phyloP scores from a whole-genome alignment of 176 grass and related monocot genomes.

The Zea luxurians region DNA sequence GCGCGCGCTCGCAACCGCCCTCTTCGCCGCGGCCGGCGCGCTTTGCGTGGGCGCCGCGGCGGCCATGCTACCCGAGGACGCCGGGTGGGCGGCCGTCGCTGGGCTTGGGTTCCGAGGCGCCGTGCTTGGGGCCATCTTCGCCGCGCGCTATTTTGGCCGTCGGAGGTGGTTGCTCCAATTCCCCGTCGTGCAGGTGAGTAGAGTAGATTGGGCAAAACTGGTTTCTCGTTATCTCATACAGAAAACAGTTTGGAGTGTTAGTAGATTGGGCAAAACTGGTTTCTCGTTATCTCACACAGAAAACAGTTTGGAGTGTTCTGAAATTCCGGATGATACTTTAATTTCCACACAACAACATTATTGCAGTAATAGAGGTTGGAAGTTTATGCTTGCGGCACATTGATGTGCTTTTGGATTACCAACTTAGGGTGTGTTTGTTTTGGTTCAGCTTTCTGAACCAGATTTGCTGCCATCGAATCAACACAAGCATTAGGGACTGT shows the following conservation, averaged over 20 bases:
- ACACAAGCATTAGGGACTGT: no score
- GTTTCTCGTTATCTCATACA: neutral
- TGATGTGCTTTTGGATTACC: neutral
- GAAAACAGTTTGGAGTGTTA: neutral
- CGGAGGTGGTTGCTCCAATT: slow-evolving; percentile 49
- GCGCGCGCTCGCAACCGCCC: slow-evolving; percentile 36
- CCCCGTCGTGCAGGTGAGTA: slow-evolving; percentile 58
- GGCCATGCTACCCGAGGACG: slow-evolving; percentile 36
- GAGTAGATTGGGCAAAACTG: slow-evolving; percentile 26
- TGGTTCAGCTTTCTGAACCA: no score
- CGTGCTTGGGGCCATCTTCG: slow-evolving; percentile 50
- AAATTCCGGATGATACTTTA: neutral
- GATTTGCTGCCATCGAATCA: no score
- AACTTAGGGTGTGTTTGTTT: neutral
- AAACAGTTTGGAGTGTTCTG: neutral
- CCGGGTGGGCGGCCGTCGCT: slow-evolving; percentile 37
- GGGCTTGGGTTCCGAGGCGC: slow-evolving; percentile 50
- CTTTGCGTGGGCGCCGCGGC: slow-evolving; percentile 39
- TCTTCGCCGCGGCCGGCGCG: slow-evolving; percentile 38
- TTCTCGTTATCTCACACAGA: neutral
- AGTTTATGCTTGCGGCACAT: neutral
- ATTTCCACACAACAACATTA: neutral
- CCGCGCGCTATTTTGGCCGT: slow-evolving; percentile 43
- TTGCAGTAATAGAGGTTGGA: neutral
- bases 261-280: slow-evolving; percentile 32